phyloP scores from a whole-genome alignment of 768 basidiomycete genomes.

The Chiua virens region DNA sequence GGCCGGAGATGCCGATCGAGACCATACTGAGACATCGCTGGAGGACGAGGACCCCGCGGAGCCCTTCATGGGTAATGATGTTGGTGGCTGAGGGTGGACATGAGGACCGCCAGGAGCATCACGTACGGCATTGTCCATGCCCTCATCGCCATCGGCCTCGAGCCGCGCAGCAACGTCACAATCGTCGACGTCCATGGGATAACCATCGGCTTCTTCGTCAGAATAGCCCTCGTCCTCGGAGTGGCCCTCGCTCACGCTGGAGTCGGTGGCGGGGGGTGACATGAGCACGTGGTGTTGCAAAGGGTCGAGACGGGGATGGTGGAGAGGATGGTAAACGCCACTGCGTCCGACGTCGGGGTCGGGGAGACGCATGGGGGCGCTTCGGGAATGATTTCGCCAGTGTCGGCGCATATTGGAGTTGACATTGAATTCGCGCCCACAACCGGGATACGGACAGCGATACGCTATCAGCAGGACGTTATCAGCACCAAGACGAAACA shows the following conservation, averaged over 20 bases:
- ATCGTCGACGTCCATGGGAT: slow-evolving; percentile 25
- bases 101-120: background rate
- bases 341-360: slow-evolving; percentile 17
- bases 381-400: slow-evolving; percentile 60
- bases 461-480: slow-evolving; percentile 49
- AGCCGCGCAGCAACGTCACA: background rate
- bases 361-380: slow-evolving; percentile 20
- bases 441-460: slow-evolving; percentile 70
- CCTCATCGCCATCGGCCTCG: slow-evolving; percentile 8
- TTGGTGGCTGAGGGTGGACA: slow-evolving; percentile 4
- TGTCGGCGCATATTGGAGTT: slow-evolving; percentile 86
- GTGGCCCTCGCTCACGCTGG: slow-evolving; percentile 28
- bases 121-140: slow-evolving; percentile 6
- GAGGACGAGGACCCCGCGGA: slow-evolving; percentile 24
- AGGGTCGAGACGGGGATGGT: slow-evolving; percentile 8
- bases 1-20: slow-evolving; percentile 28
- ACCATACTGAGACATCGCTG: slow-evolving; percentile 26
- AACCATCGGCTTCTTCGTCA: slow-evolving; percentile 23
- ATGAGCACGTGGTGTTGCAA: slow-evolving; percentile 20
- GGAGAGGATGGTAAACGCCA: slow-evolving; percentile 15
- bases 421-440: slow-evolving; percentile 78
- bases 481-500: slow-evolving; percentile 10
- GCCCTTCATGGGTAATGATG: slow-evolving; percentile 4
- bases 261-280: slow-evolving; percentile 31
- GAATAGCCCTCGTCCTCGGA: slow-evolving; percentile 29